Base-by-base conservation (phyloP, 768 basidiomycete species). In the Mycena alexandri region DNA sequence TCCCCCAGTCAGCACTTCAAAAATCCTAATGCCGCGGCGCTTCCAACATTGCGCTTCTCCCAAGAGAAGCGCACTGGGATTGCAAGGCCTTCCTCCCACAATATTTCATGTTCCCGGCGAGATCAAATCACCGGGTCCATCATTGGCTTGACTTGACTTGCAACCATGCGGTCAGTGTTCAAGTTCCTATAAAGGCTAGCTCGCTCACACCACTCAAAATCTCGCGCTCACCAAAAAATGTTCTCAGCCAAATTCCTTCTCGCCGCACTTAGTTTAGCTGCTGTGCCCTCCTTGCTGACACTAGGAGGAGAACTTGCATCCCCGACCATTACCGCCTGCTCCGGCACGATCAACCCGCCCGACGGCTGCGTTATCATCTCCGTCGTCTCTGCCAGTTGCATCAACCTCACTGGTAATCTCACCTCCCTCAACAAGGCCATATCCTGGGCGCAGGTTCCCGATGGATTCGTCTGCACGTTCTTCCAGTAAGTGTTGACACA, bases 371-470 rank as follows among this genome's bases (percentile, higher is more conserved):
- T 46, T 17, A 54, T 24, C 29, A 53, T 68, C 62, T 54, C 67
- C 16, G 51, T 64, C 41, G 43, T 58, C 24, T 51, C 61, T 22
- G 67, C 42, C 25, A 16, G 9, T 7, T 68, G 67, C 55, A 54
- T 50, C 22, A 57, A 58, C 51, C 24, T 68, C 43, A 58, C 46
- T 11, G 61, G 61, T 3, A 48, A 54, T 12, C 56, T 64, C 10
- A 63, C 55, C 42, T 63, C 50, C 62, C 43, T 68, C 61, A 61
- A 67, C 43, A 44, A 67, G 19, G 52, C 55, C 25, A n/a, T 67
- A 5, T 33, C 41, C 33, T 9, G 13, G 6, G 60, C 41, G 21
- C 8, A 24, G 29, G 60, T 67, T 24, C 66, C 60, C 3, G 42
- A 17, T 33, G 60, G 66, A 22, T 61, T 67, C 21, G 52, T 56